Evolutionary conservation across 495 filamentous ascomycete species (phyloP), one percentile per base, ranked within the genome.

Genomic region (Aspergillus panamensis): DNA sequence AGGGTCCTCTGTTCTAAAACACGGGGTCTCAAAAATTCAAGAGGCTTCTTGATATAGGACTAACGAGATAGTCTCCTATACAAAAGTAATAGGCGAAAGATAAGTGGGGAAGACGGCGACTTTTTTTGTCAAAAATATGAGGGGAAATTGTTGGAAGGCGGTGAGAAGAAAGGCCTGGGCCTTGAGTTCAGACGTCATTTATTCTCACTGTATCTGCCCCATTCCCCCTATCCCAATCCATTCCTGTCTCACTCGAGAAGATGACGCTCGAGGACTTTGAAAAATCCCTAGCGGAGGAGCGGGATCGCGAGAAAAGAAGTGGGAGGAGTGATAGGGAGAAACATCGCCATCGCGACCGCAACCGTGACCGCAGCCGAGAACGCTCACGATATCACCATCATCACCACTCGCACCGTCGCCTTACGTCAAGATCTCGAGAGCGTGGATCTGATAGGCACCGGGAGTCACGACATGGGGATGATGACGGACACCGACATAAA

Each of bases 231-330:
- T 43, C 49, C 31, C n/a, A 39, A 45, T 43, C 17, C 35, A 56
- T 13, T 30, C 30, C 51, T 31, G 17, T 20, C 43, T 19, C n/a
- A 29, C 29, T 31, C 48, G 51, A 29, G 33, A 64, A 73, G 12
- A 84, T 82, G 81, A 77, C 75, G 13, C 62, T 82, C 48, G 80
- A 82, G 64, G 79, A 81, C 52, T 82, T 82, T 56, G 80, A 82
- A 51, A 82, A 80, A 54, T 75, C 75, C 3, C 61, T 82, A 39
- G 73, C 69, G 17, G 69, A 78, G 55, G 73, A 69, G 32, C 17
- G 85, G 43, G 73, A 68, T 30, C 20, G 86, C 40, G 67, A 73
- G 37, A 62, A 50, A 37, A 62, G 67, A 44, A 65, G 64, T 21
- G 69, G 74, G 42, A 71, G 61, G 42, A 69, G 66, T 40, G 74